Evolutionary conservation across 352 stramenopile species (phyloP), one percentile per base, ranked within the genome.

Genomic region (Phytophthora uliginosa): DNA sequence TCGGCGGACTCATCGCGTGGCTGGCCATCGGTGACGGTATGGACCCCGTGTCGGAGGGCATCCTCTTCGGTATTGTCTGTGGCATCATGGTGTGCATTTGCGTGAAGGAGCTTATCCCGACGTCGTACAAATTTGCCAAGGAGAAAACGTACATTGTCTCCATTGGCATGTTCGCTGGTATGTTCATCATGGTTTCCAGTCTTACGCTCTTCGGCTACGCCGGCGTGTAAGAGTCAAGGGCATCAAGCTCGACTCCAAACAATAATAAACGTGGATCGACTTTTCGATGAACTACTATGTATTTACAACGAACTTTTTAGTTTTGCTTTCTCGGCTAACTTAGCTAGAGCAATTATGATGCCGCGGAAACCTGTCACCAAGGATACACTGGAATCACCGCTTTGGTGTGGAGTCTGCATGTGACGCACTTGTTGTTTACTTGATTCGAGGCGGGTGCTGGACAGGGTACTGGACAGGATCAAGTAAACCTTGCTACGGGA

Each of bases 11-110:
- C 7, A 66, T 99, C 15, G 96, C 93, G 28, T 98, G 87, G 84
- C 51, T 90, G 2, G 67, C 97, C 33, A 80, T 98, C 54, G 83
- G 83, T n/a, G 81, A 91, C 60, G 75, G 73, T 15, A 87, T 98
- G 69, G 84, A 82, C 36, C 62, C 64, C 18, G 40, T 78, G 15
- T 76, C 82, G 10, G 97, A 97, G 79, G 95, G 79, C 6, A 74
- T 96, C 3, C 72, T 99, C 10, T 98, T 98, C 78, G 95, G 93
- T 15, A 26, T 98, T 7, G 94, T 98, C 33, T 85, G 81, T 15
- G 96, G 96, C 40, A 99, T 99, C 84, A 99, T 99, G 95, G 84
- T 98, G 7, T 90, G 91, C 26, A 98, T 98, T 73, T 94, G 84
- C 50, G 62, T 97, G 45, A 92, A 93, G 64, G 93, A 98, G 73